phyloP scores from a whole-genome alignment of 306 rosid genomes.

The Gynostemma pentaphyllum region DNA sequence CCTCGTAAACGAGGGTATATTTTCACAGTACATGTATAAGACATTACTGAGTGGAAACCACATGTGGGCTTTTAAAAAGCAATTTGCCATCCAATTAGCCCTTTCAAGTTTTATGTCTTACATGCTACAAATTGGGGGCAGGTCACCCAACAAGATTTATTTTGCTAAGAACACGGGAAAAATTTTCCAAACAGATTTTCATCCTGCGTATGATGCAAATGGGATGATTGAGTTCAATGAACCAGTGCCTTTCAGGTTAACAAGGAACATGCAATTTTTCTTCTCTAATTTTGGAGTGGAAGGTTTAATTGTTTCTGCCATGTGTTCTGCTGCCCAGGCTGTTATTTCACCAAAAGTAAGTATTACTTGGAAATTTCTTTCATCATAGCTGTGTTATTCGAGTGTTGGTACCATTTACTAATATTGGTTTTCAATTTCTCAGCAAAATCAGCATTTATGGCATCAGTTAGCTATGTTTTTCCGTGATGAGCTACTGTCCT shows the following conservation, averaged over 20 bases:
- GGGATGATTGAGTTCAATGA: slow-evolving; percentile 90
- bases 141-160: slow-evolving; percentile 94
- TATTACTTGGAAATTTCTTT: neutral
- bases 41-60: slow-evolving; percentile 78
- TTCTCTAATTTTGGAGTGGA: slow-evolving; percentile 92
- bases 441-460: slow-evolving; percentile 98
- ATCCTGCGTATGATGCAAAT: slow-evolving; percentile 89
- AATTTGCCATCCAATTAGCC: slow-evolving; percentile 96
- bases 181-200: slow-evolving; percentile 95
- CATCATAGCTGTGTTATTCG: neutral
- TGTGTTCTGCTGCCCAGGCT: slow-evolving; percentile 99
- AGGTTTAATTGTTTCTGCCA: slow-evolving; percentile 95
- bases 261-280: slow-evolving; percentile 95
- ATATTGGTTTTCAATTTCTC: slow-evolving; percentile 27
- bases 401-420: neutral
- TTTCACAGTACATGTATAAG: slow-evolving; percentile 97
- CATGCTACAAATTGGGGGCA: slow-evolving; percentile 96
- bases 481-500: slow-evolving; percentile 94
- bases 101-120: slow-evolving; percentile 89
- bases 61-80: slow-evolving; percentile 98
- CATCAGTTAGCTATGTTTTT: slow-evolving; percentile 98
- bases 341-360: slow-evolving; percentile 86
- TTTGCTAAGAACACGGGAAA: slow-evolving; percentile 98
- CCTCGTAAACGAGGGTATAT: slow-evolving; percentile 71
- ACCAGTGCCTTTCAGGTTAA: slow-evolving; percentile 95